phyloP scores from a whole-genome alignment of 352 stramenopile genomes.

The Phytophthora constricta region DNA sequence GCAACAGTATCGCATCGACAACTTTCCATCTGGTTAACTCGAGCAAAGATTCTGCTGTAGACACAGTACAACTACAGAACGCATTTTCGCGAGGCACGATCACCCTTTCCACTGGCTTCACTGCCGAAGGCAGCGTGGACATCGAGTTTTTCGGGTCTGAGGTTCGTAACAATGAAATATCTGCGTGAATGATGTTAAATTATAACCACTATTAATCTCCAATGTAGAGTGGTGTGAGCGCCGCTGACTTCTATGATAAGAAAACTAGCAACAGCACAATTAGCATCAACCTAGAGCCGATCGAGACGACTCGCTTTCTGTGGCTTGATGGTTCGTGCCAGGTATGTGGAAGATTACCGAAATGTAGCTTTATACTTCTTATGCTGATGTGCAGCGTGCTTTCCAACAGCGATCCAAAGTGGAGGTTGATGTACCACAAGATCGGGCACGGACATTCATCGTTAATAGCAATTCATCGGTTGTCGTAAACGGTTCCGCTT shows the following conservation, averaged over 20 bases:
- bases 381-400: not conserved
- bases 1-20: slow-evolving; percentile 50
- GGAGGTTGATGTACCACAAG: slow-evolving; percentile 43
- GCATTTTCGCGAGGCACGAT: slow-evolving; percentile 54
- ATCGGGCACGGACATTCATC: slow-evolving; percentile 28
- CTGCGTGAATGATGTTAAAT: not conserved
- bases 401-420: slow-evolving; percentile 62
- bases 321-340: slow-evolving; percentile 79
- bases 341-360: slow-evolving; percentile 24
- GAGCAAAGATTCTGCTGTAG: slow-evolving; percentile 9
- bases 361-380: not conserved
- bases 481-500: slow-evolving; percentile 44
- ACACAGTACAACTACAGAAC: slow-evolving; percentile 42
- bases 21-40: slow-evolving; percentile 49
- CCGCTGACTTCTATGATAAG: slow-evolving; percentile 40
- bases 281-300: slow-evolving; percentile 34
- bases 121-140: slow-evolving; percentile 33
- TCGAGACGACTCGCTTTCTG: slow-evolving; percentile 55
- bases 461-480: slow-evolving; percentile 65
- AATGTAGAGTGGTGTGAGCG: slow-evolving; percentile 29
- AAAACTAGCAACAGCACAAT: slow-evolving; percentile 32
- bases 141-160: slow-evolving; percentile 56
- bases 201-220: not conserved
- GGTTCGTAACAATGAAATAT: slow-evolving; percentile 28
- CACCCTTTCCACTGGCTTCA: slow-evolving; percentile 26